These are phyloP conservation scores for Piper betle DNA, from an alignment of 164 flowering plant species.

Conservation along the genomic window DNA sequence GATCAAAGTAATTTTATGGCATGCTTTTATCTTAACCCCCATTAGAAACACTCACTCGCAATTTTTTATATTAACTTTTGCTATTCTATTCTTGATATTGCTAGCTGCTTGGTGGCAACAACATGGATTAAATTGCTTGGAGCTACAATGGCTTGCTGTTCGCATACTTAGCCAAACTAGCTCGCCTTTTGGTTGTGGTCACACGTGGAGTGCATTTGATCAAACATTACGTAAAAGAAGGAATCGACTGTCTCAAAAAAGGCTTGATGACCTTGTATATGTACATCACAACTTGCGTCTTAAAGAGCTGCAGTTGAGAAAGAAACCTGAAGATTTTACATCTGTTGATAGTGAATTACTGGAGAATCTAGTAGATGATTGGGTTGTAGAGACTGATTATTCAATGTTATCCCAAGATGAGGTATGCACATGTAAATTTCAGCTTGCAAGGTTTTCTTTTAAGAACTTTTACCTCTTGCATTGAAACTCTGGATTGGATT, in stretches of 20 bases:
- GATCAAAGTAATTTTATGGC: background rate
- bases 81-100: slow-evolving; percentile 3
- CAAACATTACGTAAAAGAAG: slow-evolving; percentile 32
- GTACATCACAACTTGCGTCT: slow-evolving; percentile 75
- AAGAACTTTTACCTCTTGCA: background rate
- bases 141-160: slow-evolving; percentile 63
- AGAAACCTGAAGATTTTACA: slow-evolving; percentile 17
- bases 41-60: no score
- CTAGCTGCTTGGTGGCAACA: slow-evolving; percentile 97
- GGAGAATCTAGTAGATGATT: slow-evolving; percentile 46
- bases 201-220: slow-evolving; percentile 63
- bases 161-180: slow-evolving; percentile 80
- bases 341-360: slow-evolving; percentile 34
- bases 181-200: slow-evolving; percentile 68
- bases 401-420: slow-evolving; percentile 46
- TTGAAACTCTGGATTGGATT: background rate
- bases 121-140: slow-evolving; percentile 70
- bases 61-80: background rate
- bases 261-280: slow-evolving; percentile 45
- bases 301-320: slow-evolving; percentile 41
- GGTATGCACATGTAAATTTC: slow-evolving; percentile 21
- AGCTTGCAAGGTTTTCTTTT: background rate
- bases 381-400: slow-evolving; percentile 55
- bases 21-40: background rate
- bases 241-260: slow-evolving; percentile 39